phyloP scores from a whole-genome alignment of 2,329 filamentous ascomycete genomes.

The Cyphellophora attinorum region DNA sequence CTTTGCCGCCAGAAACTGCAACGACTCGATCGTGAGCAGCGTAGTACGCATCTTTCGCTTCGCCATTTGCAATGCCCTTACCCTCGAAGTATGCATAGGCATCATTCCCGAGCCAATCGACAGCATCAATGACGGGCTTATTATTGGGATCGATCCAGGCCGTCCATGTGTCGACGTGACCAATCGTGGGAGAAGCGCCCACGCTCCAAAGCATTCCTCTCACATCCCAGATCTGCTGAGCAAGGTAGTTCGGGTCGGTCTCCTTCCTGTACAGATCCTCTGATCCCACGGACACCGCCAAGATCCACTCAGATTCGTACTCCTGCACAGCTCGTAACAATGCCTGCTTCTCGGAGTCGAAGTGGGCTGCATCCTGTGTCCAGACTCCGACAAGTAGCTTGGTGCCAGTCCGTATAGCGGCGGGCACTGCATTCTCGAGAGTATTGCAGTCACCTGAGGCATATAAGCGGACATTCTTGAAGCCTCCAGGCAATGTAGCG shows the following conservation, averaged over 20 bases:
- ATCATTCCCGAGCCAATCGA: constrained; percentile 57
- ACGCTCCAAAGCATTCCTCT: constrained; percentile 41
- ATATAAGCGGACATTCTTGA: constrained; percentile 20
- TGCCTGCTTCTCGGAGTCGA: constrained; percentile 51
- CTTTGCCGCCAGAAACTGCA: constrained; percentile 50
- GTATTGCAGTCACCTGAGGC: constrained; percentile 36
- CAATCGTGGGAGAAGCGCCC: constrained; percentile 41
- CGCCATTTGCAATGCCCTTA: constrained; percentile 43
- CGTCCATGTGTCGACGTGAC: constrained; percentile 62
- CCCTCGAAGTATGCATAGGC: constrained; percentile 60
- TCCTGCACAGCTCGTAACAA: constrained; percentile 46
- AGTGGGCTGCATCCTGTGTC: constrained; percentile 40
- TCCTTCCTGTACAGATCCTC: constrained; percentile 57
- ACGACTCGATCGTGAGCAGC: constrained; percentile 25
- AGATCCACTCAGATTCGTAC: constrained; percentile 50
- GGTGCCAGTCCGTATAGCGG: constrained; percentile 52
- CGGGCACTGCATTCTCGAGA: constrained; percentile 40
- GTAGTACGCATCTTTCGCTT: constrained; percentile 44
- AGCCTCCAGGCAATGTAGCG: constrained; percentile 19
- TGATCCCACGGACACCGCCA: constrained; percentile 56
- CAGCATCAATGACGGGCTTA: constrained; percentile 49
- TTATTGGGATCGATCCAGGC: constrained; percentile 52
- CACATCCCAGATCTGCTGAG: constrained; percentile 40
- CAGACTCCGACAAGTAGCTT: constrained; percentile 57
- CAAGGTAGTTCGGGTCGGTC: constrained; percentile 29